Base-by-base conservation (phyloP, 352 stramenopile genomes). In the Plasmopara muralis region DNA sequence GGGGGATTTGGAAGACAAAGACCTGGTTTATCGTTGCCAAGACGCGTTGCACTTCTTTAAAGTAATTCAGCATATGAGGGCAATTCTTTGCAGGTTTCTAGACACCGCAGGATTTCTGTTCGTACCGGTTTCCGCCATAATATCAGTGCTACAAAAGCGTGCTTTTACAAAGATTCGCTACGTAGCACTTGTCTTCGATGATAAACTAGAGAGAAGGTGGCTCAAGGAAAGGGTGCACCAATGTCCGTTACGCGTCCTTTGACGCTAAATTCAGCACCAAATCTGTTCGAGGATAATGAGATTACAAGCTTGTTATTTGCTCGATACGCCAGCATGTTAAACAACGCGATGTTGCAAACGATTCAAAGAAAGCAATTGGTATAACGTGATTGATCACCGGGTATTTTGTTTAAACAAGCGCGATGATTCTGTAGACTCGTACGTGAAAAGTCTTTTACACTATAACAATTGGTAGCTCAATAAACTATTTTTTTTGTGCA, bases 1-100 rank as follows among this genome's bases (percentile, higher is more conserved):
- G 74, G 8, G 77, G 77, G 33, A 87, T 85, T 54, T 79, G 70
- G 54, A 87, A 87, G 14, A 74, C 74, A 62, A 87, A 87, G 28
- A 71, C 72, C 49, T 83, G 70, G 60, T 85, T 85, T 63, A 87
- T 84, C 34, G 75, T 73, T 15, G 69, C 70, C 20, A 87, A 53
- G 48, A 83, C 69, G 38, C 76, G 73, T 60, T 77, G 59, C 39
- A 87, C 64, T 62, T 70, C 69, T 79, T 25, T 35, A 35, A 35
- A 12, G 1, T 4, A 35, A 12, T 35, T 35, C 10, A 5, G 7
- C 10, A 12, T 1, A 35, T 35, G 10, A 35, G 10, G 6, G 10
- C 31, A 12, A 12, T 5, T 5, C 4, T 12, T 6, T 12, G 31
- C n/a, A n/a, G 20, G 20, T 25, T 25, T 25, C 31, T 35, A 35